These are phyloP conservation scores for Bjerkandera adusta DNA, from an alignment of 1,284 basidiomycete genomes.

Conservation along the genomic window DNA sequence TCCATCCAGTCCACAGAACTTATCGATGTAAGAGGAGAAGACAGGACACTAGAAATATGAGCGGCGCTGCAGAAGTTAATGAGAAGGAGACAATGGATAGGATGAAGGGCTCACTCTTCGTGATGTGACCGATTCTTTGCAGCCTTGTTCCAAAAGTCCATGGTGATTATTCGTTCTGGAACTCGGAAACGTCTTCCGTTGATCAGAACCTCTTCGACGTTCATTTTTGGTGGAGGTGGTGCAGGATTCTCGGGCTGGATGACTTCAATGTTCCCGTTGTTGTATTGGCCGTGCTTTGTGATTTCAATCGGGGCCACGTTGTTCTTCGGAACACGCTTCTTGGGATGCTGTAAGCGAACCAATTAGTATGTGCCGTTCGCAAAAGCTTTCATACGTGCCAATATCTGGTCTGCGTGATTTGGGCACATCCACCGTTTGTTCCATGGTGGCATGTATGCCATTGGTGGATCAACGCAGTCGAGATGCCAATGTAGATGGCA, in stretches of 20 bases:
- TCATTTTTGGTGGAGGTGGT: slow-evolving; percentile 43
- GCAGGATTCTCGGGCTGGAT: slow-evolving; percentile 57
- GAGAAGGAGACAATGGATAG: not conserved
- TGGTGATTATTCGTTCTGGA: slow-evolving; percentile 88
- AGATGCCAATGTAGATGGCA: slow-evolving; percentile 96
- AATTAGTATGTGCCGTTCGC: not conserved
- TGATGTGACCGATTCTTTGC: slow-evolving; percentile 30
- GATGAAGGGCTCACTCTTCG: slow-evolving; percentile 8
- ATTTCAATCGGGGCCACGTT: slow-evolving; percentile 68
- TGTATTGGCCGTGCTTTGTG: slow-evolving; percentile 65
- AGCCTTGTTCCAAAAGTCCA: slow-evolving; percentile 95
- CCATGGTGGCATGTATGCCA: slow-evolving; percentile 82
- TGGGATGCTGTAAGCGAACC: slow-evolving; percentile 52
- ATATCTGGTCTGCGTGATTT: slow-evolving; percentile 83
- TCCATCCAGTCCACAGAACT: slow-evolving; percentile 46
- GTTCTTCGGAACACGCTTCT: slow-evolving; percentile 74
- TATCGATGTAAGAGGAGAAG: slow-evolving; percentile 70
- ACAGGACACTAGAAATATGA: slow-evolving; percentile 33
- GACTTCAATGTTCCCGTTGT: slow-evolving; percentile 93
- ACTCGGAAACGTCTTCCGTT: slow-evolving; percentile 88
- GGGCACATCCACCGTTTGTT: slow-evolving; percentile 99
- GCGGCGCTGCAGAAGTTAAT: not conserved
- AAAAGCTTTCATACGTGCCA: slow-evolving; percentile 44
- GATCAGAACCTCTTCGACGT: slow-evolving; percentile 74
- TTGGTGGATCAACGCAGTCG: slow-evolving; percentile 92